Evolutionary conservation across 78 protist genomes (phyloP).

Genomic region (Chrysochromulina parva): DNA sequence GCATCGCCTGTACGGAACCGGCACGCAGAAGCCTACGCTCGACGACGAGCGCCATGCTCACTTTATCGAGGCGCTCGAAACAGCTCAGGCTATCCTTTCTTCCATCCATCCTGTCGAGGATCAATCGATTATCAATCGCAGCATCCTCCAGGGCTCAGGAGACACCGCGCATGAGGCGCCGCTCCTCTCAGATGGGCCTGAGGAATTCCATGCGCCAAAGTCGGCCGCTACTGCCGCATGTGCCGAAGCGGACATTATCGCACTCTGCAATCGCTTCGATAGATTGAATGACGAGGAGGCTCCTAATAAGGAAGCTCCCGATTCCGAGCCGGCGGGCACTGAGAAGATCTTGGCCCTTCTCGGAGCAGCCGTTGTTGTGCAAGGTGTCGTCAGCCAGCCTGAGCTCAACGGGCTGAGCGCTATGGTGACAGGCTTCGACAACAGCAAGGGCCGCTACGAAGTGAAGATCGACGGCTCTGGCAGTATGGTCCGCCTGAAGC

Average conservation of each 20-base stretch:
- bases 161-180: too few relatives aligned
- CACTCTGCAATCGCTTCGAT: neutral
- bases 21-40: neutral
- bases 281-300: neutral
- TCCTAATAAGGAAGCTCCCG: neutral
- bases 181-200: too few relatives aligned
- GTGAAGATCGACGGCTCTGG: neutral
- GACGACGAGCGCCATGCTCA: conserved; percentile 23
- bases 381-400: neutral
- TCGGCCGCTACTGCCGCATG: neutral
- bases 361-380: neutral
- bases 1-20: neutral
- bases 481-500: neutral
- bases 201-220: too few relatives aligned
- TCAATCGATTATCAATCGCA: too few relatives aligned
- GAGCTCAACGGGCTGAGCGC: conserved; percentile 24
- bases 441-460: neutral
- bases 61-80: conserved; percentile 1
- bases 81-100: neutral
- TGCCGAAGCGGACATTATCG: neutral
- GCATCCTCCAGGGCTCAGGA: too few relatives aligned
- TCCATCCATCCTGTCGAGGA: too few relatives aligned
- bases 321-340: neutral
- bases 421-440: neutral
- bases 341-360: too few relatives aligned